Base-by-base conservation (phyloP, 1,139 yeast genomes). In the Candida sp. region DNA sequence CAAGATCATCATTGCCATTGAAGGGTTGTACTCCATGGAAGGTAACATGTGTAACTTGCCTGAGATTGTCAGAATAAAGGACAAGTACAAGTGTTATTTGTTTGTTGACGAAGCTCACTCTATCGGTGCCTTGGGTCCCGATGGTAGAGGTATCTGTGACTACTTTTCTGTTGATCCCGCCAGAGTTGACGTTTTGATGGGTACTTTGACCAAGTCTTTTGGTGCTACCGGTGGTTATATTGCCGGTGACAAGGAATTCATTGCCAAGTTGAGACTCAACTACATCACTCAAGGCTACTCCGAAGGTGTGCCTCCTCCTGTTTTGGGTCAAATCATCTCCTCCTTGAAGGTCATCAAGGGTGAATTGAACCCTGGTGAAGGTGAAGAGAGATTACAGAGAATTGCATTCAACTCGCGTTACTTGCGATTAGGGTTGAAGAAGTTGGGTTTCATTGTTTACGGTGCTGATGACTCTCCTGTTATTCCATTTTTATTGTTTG, bases 171-270 rank as follows among this genome's bases (percentile, higher is more conserved):
- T 94, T 50, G 83, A 85, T 58, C 94, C 98, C 38, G 68, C 75
- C 23, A 82, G 84, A 47, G 79, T 94, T 49, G 99, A 94, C 70
- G 75, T 96, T 55, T 75, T 94, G 60, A 94, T 94, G 99, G 99
- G 99, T 47, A 94, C 99, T 7, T 82, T 96, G 53, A 96, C 99
- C 49, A 94, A 94, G 72, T 91, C 98, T 5, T 94, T 94, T 70
- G 99, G 99, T 65, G 98, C 99, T 30, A 92, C 98, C 44, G 99
- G 99, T 64, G 99, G 99, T 46, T 94, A 94, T 67, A 77, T 94
- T 58, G 96, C 97, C 25, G 96, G 88, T 48, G 80, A 80, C 58
- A 81, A 84, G 63, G 72, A 69, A 48, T 73, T 90, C 43, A 88
- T 93, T 51, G 93, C 91, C 60, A 81, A 86, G 61, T 73, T 94